Evolutionary conservation across 2,329 filamentous ascomycete genomes (phyloP).

Genomic region (Ambrosiella cleistominuta): DNA sequence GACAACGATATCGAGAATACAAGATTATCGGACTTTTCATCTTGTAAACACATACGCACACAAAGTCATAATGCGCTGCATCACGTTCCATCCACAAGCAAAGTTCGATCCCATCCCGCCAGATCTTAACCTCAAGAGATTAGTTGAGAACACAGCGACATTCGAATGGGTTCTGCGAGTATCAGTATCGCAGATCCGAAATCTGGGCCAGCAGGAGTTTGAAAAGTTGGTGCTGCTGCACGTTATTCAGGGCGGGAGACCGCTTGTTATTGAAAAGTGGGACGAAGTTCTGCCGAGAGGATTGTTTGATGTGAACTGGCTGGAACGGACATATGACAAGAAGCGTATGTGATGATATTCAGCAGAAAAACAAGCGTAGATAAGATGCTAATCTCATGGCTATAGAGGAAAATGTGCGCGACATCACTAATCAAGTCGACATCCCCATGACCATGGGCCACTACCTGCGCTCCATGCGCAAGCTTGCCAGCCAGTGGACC

Average conservation of each 20-base stretch:
- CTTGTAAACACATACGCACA: background rate
- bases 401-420: conserved; percentile 66
- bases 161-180: conserved; percentile 78
- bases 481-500: conserved; percentile 68
- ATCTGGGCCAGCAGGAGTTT: conserved; percentile 60
- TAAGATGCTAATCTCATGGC: background rate
- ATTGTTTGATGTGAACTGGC: conserved; percentile 67
- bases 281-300: conserved; percentile 54
- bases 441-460: conserved; percentile 77
- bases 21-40: too few relatives aligned
- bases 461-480: conserved; percentile 74
- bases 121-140: conserved; percentile 55
- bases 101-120: conserved; percentile 86
- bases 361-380: background rate
- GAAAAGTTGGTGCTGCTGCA: conserved; percentile 71
- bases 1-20: too few relatives aligned
- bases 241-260: conserved; percentile 71
- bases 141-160: conserved; percentile 66
- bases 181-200: conserved; percentile 57
- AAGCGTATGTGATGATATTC: conserved; percentile 39
- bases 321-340: conserved; percentile 59
- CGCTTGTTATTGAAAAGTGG: conserved; percentile 82
- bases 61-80: background rate
- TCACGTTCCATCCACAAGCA: conserved; percentile 54
- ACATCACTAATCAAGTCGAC: conserved; percentile 54